A percentile compares a stretch with the other conserved stretches of the same genome.
phyloP scores from a whole-genome alignment of 805 yeast genomes.

The Wickerhamiella occidentalis region DNA sequence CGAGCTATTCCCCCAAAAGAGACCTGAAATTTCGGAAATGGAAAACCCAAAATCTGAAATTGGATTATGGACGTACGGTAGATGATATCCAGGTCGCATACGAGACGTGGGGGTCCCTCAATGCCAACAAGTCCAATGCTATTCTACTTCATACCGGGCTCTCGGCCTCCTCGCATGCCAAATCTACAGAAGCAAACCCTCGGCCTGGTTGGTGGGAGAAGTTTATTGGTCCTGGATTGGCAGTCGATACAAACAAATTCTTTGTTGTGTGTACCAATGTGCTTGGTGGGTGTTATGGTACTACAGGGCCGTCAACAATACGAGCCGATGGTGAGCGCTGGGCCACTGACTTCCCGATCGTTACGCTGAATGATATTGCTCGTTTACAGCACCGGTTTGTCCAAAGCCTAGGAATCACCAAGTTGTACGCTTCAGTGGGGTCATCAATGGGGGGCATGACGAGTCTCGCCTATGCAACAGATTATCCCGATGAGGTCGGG shows the following conservation, averaged over 20 bases:
- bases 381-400: conserved; percentile 72
- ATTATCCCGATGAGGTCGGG: conserved; percentile 64
- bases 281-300: conserved; percentile 88
- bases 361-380: conserved; percentile 82
- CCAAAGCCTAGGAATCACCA: conserved; percentile 48
- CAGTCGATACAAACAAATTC: conserved; percentile 68
- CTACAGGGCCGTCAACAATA: conserved; percentile 78
- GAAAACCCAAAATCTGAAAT: conserved; percentile 38
- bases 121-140: conserved; percentile 52
- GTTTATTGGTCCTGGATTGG: conserved; percentile 71
- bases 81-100: conserved; percentile 75
- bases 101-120: conserved; percentile 81
- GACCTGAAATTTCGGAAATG: conserved; percentile 37
- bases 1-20: conserved; percentile 44
- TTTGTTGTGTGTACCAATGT: conserved; percentile 85
- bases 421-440: conserved; percentile 70
- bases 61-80: conserved; percentile 72
- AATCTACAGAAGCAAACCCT: conserved; percentile 56
- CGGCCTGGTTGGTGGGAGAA: conserved; percentile 93
- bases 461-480: conserved; percentile 74
- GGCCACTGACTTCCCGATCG: conserved; percentile 78
- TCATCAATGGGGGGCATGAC: conserved; percentile 99
- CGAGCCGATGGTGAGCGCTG: conserved; percentile 59
- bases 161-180: conserved; percentile 90
- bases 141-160: conserved; percentile 80